phyloP scores from a whole-genome alignment of 176 grass and related monocot species.

The Hsuehochloa calcarea region DNA sequence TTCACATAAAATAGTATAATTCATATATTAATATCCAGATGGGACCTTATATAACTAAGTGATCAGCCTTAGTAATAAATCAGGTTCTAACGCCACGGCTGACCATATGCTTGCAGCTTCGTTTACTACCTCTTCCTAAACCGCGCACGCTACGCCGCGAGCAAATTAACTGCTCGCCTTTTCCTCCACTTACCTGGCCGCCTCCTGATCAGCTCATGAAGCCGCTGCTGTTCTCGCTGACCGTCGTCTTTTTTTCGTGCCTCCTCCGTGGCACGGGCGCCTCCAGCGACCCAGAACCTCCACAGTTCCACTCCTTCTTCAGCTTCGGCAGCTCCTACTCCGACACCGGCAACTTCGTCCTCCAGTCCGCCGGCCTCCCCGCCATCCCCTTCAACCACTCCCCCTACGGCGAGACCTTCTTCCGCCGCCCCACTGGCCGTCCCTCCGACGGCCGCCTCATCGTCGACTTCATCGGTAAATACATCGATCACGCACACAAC shows the following conservation, averaged over 20 bases:
- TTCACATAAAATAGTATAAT: no score
- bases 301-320: constrained; percentile 49
- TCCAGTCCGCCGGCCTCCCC: constrained; percentile 35
- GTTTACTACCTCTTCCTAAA: background rate
- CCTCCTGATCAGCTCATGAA: constrained; percentile 7
- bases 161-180: background rate
- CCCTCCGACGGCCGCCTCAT: constrained; percentile 66
- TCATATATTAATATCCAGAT: no score
- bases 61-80: no score
- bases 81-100: no score
- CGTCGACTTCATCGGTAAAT: constrained; percentile 67
- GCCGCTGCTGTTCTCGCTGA: background rate
- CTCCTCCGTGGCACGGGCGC: background rate
- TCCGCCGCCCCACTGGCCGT: constrained; percentile 52
- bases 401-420: constrained; percentile 66
- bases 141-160: background rate
- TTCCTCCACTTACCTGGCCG: background rate
- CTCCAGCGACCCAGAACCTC: background rate
- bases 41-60: no score
- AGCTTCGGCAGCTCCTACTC: constrained; percentile 72
- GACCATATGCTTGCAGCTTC: no score
- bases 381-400: constrained; percentile 40
- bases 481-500: background rate
- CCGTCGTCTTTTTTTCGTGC: constrained; percentile 13
- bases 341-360: constrained; percentile 67